Percentiles rank a stretch among this genome's conserved stretches.
Evolutionary conservation across 1,284 basidiomycete genomes (phyloP).

Genomic region (Apiotrichum montevideense): DNA sequence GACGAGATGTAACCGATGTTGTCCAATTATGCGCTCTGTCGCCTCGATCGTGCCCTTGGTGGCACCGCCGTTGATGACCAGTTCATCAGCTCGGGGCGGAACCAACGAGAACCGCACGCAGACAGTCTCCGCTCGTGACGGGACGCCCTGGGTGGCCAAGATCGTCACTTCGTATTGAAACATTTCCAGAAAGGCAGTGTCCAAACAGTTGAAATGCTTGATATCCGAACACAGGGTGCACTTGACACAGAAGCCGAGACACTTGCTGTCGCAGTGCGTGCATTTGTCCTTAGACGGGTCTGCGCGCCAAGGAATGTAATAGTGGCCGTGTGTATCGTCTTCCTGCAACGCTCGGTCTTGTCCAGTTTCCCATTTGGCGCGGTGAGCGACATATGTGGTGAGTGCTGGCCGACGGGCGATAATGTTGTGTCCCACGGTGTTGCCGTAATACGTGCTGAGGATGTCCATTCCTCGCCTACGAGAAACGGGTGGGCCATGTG

Average conservation of each 20-base stretch:
- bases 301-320: conserved; percentile 35
- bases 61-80: conserved; percentile 16
- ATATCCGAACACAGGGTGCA: conserved; percentile 33
- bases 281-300: conserved; percentile 10
- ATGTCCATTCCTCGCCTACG: conserved; percentile 55
- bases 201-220: conserved; percentile 33
- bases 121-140: conserved; percentile 4
- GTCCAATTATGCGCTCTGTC: conserved; percentile 19
- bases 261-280: conserved; percentile 17
- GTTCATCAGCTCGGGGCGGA: conserved; percentile 23
- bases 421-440: conserved; percentile 58
- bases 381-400: conserved; percentile 25
- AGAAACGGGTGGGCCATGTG: conserved; percentile 57
- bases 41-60: conserved; percentile 21
- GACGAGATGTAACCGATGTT: conserved; percentile 44
- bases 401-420: conserved; percentile 31
- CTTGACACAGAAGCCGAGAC: conserved; percentile 28
- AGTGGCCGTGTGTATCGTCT: conserved; percentile 29
- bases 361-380: conserved; percentile 33
- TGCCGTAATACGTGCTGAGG: conserved; percentile 61
- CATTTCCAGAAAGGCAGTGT: conserved; percentile 10
- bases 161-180: conserved; percentile 27
- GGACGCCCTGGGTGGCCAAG: not conserved
- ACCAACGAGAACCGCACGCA: conserved; percentile 28
- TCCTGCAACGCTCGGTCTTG: conserved; percentile 26